phyloP scores from a whole-genome alignment of 2,329 filamentous ascomycete genomes.

The Aspergillus piperis region DNA sequence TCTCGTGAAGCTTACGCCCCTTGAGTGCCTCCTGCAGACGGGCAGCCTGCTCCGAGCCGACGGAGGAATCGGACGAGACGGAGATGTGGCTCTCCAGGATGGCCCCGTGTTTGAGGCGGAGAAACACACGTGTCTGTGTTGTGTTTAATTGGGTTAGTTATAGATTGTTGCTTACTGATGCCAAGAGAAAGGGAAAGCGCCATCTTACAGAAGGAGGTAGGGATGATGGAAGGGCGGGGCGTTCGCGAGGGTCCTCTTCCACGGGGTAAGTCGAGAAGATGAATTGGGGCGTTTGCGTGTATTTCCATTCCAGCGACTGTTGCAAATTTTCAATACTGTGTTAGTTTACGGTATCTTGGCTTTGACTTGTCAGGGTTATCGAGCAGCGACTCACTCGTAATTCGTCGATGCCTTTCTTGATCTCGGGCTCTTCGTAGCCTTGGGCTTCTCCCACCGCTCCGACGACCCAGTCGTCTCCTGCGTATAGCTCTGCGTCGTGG shows the following conservation, averaged over 20 bases:
- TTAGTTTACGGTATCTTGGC: too few relatives aligned
- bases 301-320: slow-evolving; percentile 66
- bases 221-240: slow-evolving; percentile 53
- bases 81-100: slow-evolving; percentile 45
- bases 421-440: slow-evolving; percentile 50
- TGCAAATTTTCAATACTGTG: background rate
- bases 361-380: too few relatives aligned
- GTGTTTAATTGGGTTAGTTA: background rate
- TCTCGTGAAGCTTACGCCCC: slow-evolving; percentile 53
- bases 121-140: slow-evolving; percentile 43
- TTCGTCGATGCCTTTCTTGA: slow-evolving; percentile 60
- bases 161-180: too few relatives aligned
- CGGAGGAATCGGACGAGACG: slow-evolving; percentile 33
- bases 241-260: slow-evolving; percentile 59
- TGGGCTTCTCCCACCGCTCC: slow-evolving; percentile 55
- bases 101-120: slow-evolving; percentile 43
- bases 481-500: slow-evolving; percentile 35
- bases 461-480: slow-evolving; percentile 39
- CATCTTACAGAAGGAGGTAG: slow-evolving; percentile 51
- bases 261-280: slow-evolving; percentile 65
- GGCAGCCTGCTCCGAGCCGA: slow-evolving; percentile 37
- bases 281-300: slow-evolving; percentile 83
- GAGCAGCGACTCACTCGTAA: slow-evolving; percentile 53
- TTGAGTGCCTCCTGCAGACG: slow-evolving; percentile 35
- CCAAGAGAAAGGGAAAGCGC: background rate